phyloP scores from a whole-genome alignment of 306 rosid genomes.

The Astragalus glycyphyllos region DNA sequence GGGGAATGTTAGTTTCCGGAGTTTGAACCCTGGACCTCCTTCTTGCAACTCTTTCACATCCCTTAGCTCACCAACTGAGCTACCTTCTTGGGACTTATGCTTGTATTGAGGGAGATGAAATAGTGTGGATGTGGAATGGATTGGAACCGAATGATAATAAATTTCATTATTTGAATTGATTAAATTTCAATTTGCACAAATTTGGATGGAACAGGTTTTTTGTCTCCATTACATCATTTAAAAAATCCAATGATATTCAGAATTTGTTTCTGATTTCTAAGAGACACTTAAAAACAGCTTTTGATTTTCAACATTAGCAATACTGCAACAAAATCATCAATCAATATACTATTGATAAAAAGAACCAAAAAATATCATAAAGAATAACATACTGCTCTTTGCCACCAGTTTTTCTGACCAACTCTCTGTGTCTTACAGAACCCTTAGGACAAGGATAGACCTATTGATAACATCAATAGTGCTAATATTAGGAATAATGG shows the following conservation, averaged over 20 bases:
- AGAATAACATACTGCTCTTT: conserved; percentile 81
- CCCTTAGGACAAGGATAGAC: conserved; percentile 98
- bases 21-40: no score
- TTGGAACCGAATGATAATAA: background rate
- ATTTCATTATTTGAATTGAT: background rate
- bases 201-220: background rate
- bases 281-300: background rate
- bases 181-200: background rate
- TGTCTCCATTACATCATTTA: background rate
- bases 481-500: conserved; percentile 31
- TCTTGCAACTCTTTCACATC: no score
- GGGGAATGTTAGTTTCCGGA: no score
- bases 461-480: conserved; percentile 51
- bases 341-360: background rate
- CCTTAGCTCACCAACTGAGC: no score
- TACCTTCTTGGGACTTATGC: no score
- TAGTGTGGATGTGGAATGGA: background rate
- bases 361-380: conserved; percentile 27
- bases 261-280: background rate
- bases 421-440: conserved; percentile 79
- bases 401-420: conserved; percentile 78
- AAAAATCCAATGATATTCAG: no score
- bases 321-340: conserved; percentile 20
- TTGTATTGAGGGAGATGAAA: background rate
- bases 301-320: conserved; percentile 12